A percentile compares a stretch with the other conserved stretches of the same genome.
phyloP scores from a whole-genome alignment of 768 basidiomycete genomes.

The Fistulinella prunicolor region DNA sequence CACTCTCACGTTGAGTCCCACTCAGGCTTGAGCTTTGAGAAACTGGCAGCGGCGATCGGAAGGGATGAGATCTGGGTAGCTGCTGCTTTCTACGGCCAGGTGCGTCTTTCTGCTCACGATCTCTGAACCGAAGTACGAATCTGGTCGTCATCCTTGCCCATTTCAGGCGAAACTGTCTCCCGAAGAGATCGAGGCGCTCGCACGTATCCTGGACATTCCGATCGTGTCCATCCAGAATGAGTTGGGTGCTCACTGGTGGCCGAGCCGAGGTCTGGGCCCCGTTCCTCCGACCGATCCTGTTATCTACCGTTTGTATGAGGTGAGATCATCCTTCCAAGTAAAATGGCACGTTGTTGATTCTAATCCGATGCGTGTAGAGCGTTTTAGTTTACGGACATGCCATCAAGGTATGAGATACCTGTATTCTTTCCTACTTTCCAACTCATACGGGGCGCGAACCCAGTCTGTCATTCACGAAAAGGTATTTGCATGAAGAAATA shows the following conservation, averaged over 20 bases:
- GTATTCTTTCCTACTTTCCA: background rate
- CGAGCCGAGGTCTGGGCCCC: slow-evolving; percentile 64
- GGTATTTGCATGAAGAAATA: slow-evolving; percentile 29
- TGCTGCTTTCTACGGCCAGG: slow-evolving; percentile 79
- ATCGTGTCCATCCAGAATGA: slow-evolving; percentile 38
- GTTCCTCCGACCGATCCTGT: slow-evolving; percentile 76
- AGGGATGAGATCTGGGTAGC: slow-evolving; percentile 84
- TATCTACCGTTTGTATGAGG: slow-evolving; percentile 81
- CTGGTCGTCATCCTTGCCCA: no score
- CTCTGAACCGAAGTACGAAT: background rate
- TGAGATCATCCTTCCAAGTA: slow-evolving; percentile 22
- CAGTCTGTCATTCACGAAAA: slow-evolving; percentile 78
- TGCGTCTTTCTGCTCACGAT: slow-evolving; percentile 24
- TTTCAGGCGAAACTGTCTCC: slow-evolving; percentile 62
- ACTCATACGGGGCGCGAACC: background rate
- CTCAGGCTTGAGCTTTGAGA: slow-evolving; percentile 65
- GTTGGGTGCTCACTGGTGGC: slow-evolving; percentile 69
- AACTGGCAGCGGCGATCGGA: slow-evolving; percentile 60
- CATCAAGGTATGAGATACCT: slow-evolving; percentile 55
- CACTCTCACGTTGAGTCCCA: background rate
- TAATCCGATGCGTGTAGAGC: slow-evolving; percentile 37
- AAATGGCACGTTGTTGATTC: background rate
- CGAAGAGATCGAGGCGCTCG: slow-evolving; percentile 57
- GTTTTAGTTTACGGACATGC: slow-evolving; percentile 76
- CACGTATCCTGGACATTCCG: slow-evolving; percentile 47